Conservation (phyloP, 345 rosid genomes). For the Lepidium didymum region DNA sequence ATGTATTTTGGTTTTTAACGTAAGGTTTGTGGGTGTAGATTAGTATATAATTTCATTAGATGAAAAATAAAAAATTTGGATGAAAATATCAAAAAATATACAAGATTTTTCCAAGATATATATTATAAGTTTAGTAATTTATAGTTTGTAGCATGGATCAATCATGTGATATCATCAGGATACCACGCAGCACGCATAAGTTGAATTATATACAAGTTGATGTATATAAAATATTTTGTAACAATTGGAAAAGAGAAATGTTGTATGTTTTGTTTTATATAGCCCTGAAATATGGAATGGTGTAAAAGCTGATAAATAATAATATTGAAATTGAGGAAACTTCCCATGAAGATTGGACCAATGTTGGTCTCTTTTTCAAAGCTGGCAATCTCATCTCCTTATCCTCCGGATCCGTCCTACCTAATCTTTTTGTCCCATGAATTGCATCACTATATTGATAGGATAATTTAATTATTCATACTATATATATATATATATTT, state of each 20-base stretch:
- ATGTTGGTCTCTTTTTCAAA: neutral
- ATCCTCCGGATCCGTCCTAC: slow-evolving; percentile 18
- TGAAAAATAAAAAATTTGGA: neutral
- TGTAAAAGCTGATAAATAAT: slow-evolving; percentile 3
- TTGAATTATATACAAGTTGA: slow-evolving; percentile 20
- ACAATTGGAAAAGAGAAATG: neutral
- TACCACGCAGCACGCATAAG: slow-evolving; percentile 18
- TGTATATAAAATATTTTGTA: neutral
- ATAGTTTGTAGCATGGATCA: neutral
- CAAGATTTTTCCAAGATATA: neutral
- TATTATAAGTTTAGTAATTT: neutral
- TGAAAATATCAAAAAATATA: neutral
- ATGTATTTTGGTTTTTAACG: no score
- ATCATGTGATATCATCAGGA: slow-evolving; percentile 10
- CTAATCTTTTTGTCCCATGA: slow-evolving; percentile 19
- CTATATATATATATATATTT: neutral
- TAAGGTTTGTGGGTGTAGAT: neutral
- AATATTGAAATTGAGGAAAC: slow-evolving; percentile 6
- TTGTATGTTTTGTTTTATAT: neutral
- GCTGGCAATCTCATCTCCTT: slow-evolving; percentile 28
- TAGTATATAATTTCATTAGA: neutral
- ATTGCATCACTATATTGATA: neutral
- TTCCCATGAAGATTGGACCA: slow-evolving; percentile 16
- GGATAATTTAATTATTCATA: neutral
- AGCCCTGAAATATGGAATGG: neutral